A percentile compares a stretch with the other conserved stretches of the same genome.
phyloP scores from a whole-genome alignment of 495 filamentous ascomycete species.

The Penicillium riverlandense region DNA sequence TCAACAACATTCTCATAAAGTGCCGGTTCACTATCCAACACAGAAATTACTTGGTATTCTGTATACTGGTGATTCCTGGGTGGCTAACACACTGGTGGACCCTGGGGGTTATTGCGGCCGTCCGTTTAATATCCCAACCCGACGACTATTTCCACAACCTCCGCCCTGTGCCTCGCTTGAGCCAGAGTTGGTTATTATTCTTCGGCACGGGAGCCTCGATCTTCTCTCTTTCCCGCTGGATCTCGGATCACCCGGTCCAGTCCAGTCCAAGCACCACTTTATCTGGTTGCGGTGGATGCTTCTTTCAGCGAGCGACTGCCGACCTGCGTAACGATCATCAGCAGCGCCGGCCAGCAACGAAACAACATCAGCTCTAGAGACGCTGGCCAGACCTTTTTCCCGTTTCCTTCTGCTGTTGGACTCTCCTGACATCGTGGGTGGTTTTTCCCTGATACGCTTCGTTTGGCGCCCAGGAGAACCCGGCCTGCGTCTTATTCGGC shows the following conservation, averaged over 20 bases:
- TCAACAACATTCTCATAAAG: too few relatives aligned
- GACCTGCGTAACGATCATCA: constrained; percentile 19
- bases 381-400: not conserved
- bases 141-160: constrained; percentile 19
- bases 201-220: too few relatives aligned
- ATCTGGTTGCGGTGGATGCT: constrained; percentile 8
- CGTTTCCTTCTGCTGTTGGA: not conserved
- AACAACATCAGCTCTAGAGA: constrained; percentile 9
- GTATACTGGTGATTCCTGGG: not conserved
- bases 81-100: constrained; percentile 16
- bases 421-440: not conserved
- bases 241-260: too few relatives aligned
- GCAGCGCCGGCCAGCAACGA: not conserved
- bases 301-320: constrained; percentile 7
- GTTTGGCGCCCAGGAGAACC: not conserved
- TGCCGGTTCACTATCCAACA: too few relatives aligned
- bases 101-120: constrained; percentile 12
- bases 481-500: constrained; percentile 5
- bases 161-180: constrained; percentile 7
- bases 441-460: not conserved
- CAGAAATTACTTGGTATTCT: not conserved
- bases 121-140: constrained; percentile 17
- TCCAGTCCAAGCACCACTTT: not conserved
- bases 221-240: not conserved
- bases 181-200: not conserved